Evolutionary conservation across 2,329 filamentous ascomycete genomes (phyloP).

Genomic region (Trichoderma afroharzianum): DNA sequence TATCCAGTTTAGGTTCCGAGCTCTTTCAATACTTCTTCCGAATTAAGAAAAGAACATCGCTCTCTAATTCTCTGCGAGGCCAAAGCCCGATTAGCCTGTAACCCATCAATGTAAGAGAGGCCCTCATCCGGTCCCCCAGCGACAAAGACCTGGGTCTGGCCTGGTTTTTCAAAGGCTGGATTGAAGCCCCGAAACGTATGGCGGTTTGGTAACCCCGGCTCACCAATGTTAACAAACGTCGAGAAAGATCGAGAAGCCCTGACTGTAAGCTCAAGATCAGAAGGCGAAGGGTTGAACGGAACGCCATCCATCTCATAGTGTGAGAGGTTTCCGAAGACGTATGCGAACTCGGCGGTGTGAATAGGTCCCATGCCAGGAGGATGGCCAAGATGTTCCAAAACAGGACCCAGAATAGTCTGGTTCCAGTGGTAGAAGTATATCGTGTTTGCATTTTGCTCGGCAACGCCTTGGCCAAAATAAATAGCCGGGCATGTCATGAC

Average conservation of each 20-base stretch:
- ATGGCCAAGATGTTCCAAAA: slow-evolving; percentile 33
- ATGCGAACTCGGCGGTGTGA: slow-evolving; percentile 52
- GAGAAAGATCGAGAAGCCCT: slow-evolving; percentile 46
- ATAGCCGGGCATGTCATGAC: slow-evolving; percentile 48
- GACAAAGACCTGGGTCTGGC: slow-evolving; percentile 36
- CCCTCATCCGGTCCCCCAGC: slow-evolving; percentile 44
- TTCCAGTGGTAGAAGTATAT: slow-evolving; percentile 52
- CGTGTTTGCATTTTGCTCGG: slow-evolving; percentile 30
- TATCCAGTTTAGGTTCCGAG: slow-evolving; percentile 33
- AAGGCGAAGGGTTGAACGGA: slow-evolving; percentile 34
- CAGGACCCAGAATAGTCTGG: slow-evolving; percentile 48
- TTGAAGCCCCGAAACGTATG: slow-evolving; percentile 41
- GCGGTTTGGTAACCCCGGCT: slow-evolving; percentile 29
- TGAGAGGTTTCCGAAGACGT: slow-evolving; percentile 46
- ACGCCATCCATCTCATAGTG: slow-evolving; percentile 38
- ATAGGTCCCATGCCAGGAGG: slow-evolving; percentile 42
- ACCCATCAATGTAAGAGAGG: slow-evolving; percentile 37
- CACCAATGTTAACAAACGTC: slow-evolving; percentile 41
- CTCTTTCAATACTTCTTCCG: slow-evolving; percentile 40
- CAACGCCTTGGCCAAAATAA: slow-evolving; percentile 39
- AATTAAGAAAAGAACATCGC: slow-evolving; percentile 46
- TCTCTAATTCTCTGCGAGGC: slow-evolving; percentile 41
- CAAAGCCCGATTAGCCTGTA: slow-evolving; percentile 33
- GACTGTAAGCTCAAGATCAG: slow-evolving; percentile 39
- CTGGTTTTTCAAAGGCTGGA: slow-evolving; percentile 31